These are phyloP conservation scores for Pelargonium fulgidum DNA, from an alignment of 441 rosid species.

Conservation along the genomic window DNA sequence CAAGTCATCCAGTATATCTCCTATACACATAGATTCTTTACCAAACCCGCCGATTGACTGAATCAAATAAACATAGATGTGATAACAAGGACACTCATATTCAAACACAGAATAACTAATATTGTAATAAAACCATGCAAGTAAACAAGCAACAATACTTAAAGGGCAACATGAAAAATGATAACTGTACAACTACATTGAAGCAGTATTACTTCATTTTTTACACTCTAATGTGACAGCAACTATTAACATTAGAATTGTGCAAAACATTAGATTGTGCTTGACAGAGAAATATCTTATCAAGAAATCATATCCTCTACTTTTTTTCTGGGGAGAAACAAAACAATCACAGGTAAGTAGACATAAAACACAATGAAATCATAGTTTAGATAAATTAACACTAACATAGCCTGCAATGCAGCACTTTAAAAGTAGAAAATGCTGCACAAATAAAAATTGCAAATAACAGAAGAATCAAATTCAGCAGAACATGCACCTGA, in stretches of 20 bases:
- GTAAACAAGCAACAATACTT: neutral
- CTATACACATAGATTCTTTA: conserved; percentile 43
- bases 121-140: neutral
- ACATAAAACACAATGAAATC: neutral
- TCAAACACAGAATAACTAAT: neutral
- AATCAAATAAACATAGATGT: conserved; percentile 10
- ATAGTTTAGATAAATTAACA: neutral
- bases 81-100: conserved; percentile 6
- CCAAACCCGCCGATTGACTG: conserved; percentile 59
- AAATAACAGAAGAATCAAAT: conserved; percentile 1
- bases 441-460: neutral
- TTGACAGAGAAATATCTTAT: neutral
- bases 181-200: neutral
- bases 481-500: conserved; percentile 52
- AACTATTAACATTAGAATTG: neutral
- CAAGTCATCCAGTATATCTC: conserved; percentile 86
- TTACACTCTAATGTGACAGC: neutral
- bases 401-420: neutral
- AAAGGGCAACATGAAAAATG: neutral
- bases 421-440: neutral
- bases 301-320: neutral
- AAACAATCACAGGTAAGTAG: neutral
- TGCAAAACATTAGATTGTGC: neutral
- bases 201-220: neutral
- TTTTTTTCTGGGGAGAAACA: too few species aligned